Conservation (phyloP, 257 asterid species). For the Petunia secreta region DNA sequence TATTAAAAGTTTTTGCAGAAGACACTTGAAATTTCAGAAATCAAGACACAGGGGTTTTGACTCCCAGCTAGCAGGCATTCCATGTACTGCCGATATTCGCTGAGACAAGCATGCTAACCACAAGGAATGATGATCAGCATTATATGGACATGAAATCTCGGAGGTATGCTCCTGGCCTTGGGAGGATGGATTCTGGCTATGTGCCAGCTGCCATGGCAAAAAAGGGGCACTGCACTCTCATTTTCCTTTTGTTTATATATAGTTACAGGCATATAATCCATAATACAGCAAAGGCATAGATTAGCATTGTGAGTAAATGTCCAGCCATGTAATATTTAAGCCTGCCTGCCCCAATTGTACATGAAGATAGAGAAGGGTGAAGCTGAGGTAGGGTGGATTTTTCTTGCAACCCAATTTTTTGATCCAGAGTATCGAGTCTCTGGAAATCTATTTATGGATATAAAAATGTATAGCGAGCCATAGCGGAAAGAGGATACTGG, state of each 20-base stretch:
- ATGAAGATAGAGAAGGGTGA: conserved; percentile 45
- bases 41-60: not conserved
- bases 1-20: conserved; percentile 69
- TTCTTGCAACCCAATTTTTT: conserved; percentile 29
- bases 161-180: conserved; percentile 6
- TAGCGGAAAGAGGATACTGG: not conserved
- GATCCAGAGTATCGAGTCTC: conserved; percentile 19
- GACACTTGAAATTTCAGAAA: conserved; percentile 45
- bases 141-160: conserved; percentile 23
- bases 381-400: conserved; percentile 36
- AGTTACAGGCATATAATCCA: conserved; percentile 36
- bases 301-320: conserved; percentile 34
- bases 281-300: conserved; percentile 37
- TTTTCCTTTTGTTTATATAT: conserved; percentile 27
- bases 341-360: conserved; percentile 42
- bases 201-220: not conserved
- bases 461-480: not conserved
- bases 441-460: conserved; percentile 11
- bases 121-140: not conserved
- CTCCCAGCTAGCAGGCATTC: conserved; percentile 21
- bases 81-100: not conserved
- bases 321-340: conserved; percentile 30
- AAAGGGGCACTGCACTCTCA: not conserved
- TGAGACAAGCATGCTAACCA: conserved; percentile 23
- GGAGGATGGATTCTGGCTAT: conserved; percentile 24